Base-by-base conservation (phyloP, 1,284 basidiomycete species). In the Rhizoctonia solani region DNA sequence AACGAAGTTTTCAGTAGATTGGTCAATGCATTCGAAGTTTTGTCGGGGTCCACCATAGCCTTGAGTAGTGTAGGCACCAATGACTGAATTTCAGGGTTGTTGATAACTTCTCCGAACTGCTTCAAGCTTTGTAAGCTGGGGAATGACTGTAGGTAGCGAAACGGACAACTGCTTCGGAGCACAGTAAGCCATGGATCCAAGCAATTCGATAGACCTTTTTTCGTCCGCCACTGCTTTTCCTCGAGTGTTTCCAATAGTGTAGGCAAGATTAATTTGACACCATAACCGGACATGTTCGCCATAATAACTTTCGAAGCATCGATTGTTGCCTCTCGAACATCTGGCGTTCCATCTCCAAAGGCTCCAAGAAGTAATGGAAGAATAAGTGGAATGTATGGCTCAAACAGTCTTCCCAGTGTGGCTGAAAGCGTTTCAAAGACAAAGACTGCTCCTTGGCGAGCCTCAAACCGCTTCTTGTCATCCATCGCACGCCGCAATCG, bases 151-250 rank as follows among this genome's bases (percentile, higher is more conserved):
- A 0, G 97, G 97, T 4, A 99, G 83, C 2, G 96, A 98, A 25
- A 95, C 82, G 0, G 97, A 98, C 13, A 99, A 85, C 77, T 99
- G 97, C 55, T 88, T 87, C 1, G 96, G 97, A 4, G 97, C 95
- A 78, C 96, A 97, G 78, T 96, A 99, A 0, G 97, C 97, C 95
- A 99, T 99, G 81, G 95, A 92, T 39, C 97, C 97, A 66, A 99
- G 82, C n/a, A 99, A 80, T 76, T 99, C 97, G 71, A 99, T 98
- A 2, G 95, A 96, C 85, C 97, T 80, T 98, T 98, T 82, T 99
- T 99, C 1, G 95, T 94, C 29, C 96, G 85, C 97, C 97, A 99
- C 76, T 99, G 97, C 77, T 98, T 98, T 77, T 99, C 97, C 72
- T 98, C 95, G 53, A 99, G 81, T 37, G 95, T 96, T 37, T 88